phyloP scores from a whole-genome alignment of 495 filamentous ascomycete genomes.

The Monascus purpureus region DNA sequence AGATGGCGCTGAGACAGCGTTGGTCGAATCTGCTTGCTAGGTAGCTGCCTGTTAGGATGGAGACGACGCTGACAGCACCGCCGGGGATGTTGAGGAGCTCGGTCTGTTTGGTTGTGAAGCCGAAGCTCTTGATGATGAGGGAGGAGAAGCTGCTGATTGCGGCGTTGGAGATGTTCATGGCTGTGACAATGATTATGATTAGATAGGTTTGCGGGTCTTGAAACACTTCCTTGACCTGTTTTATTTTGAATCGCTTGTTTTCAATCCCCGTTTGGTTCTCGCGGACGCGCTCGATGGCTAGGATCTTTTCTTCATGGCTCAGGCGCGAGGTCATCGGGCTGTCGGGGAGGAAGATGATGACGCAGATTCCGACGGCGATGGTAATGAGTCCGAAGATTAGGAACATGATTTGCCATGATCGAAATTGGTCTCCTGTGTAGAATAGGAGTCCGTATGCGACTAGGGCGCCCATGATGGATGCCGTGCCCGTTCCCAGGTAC shows the following conservation, averaged over 20 bases:
- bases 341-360: slow-evolving; percentile 43
- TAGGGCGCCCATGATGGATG: too few relatives aligned
- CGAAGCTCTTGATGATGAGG: slow-evolving; percentile 11
- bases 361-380: slow-evolving; percentile 31
- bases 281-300: slow-evolving; percentile 38
- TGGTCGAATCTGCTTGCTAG: slow-evolving; percentile 37
- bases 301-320: slow-evolving; percentile 35
- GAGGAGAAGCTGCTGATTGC: slow-evolving; percentile 49
- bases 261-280: slow-evolving; percentile 45
- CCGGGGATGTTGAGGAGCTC: slow-evolving; percentile 44
- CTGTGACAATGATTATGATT: slow-evolving; percentile 25
- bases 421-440: too few relatives aligned
- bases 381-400: slow-evolving; percentile 43
- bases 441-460: too few relatives aligned
- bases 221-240: slow-evolving; percentile 36
- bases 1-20: slow-evolving; percentile 21
- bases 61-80: slow-evolving; percentile 41
- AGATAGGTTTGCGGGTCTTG: slow-evolving; percentile 38
- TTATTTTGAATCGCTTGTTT: slow-evolving; percentile 42
- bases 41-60: slow-evolving; percentile 35
- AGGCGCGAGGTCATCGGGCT: slow-evolving; percentile 43
- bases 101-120: slow-evolving; percentile 35
- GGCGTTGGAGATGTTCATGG: slow-evolving; percentile 39
- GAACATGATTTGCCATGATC: slow-evolving; percentile 49
- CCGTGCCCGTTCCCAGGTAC: too few relatives aligned